Base-by-base conservation (phyloP, 2,329 filamentous ascomycete genomes). In the Harringtonia lauricola region DNA sequence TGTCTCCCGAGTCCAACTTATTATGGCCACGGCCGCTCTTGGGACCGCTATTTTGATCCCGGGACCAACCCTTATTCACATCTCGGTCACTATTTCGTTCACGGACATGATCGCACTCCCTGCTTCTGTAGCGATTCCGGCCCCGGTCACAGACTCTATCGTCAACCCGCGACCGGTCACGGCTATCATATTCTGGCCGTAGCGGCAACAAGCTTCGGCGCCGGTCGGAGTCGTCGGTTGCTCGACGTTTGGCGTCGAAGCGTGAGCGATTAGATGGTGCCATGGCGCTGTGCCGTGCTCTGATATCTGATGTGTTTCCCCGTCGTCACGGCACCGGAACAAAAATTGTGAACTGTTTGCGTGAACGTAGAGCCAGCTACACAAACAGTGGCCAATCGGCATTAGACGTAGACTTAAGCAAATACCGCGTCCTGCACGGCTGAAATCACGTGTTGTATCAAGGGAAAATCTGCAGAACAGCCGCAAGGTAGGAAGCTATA, bases 21-120 rank as follows among this genome's bases (percentile, higher is more conserved):
- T 42, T 31, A 13, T 21, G 40, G 10, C 21, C 39, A 13, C 39
- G n/a, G n/a, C n/a, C n/a, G n/a, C 12, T 29, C 49, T 1, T 43
- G 44, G 29, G n/a, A n/a, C n/a, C n/a, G n/a, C n/a, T n/a, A n/a
- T n/a, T n/a, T n/a, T n/a, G n/a, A n/a, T n/a, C n/a, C n/a, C n/a
- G n/a, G n/a, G n/a, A n/a, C n/a, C n/a, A n/a, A n/a, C n/a, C n/a
- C n/a, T n/a, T n/a, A n/a, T n/a, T n/a, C n/a, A n/a, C n/a, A n/a
- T 51, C 49, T 28, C 47, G 43, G 19, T 50, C 45, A 15, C 48
- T 42, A 22, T 51, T 46, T 8, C 46, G 41, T 14, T 49, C 47
- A 2, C 48, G 46, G 17, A 50, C 49, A 19, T 47, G 44, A 19
- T 42, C 38, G 19, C 36, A 38, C 26, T 39, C n/a, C n/a, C 43